Conservation (phyloP, 306 rosid genomes). For the Quillaja saponaria region DNA sequence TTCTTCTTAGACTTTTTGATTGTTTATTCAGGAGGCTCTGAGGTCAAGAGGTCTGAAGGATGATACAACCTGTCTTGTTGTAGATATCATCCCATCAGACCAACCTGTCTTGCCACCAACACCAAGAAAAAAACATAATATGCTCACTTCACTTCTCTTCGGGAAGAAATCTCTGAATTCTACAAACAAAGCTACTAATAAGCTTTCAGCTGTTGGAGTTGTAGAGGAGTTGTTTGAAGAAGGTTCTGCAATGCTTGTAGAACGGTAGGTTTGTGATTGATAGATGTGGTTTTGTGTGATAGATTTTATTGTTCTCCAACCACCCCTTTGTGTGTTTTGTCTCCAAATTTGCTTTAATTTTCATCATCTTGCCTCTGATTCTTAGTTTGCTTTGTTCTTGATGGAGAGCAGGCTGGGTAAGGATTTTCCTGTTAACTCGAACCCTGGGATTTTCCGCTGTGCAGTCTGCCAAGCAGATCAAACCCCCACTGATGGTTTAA, state of each 20-base stretch:
- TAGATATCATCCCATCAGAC: constrained; percentile 89
- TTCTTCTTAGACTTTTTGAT: constrained; percentile 11
- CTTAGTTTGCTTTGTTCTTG: constrained; percentile 19
- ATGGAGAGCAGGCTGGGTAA: constrained; percentile 78
- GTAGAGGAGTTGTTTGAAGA: constrained; percentile 99
- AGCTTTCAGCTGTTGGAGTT: constrained; percentile 89
- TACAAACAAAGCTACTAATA: constrained; percentile 64
- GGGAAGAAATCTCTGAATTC: constrained; percentile 77
- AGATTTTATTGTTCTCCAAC: not conserved
- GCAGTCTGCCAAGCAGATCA: constrained; percentile 97
- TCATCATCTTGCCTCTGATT: not conserved
- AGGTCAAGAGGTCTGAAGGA: constrained; percentile 98
- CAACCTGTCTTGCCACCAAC: constrained; percentile 67
- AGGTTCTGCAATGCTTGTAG: constrained; percentile 97
- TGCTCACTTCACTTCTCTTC: constrained; percentile 63
- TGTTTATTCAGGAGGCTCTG: constrained; percentile 71
- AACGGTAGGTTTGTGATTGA: constrained; percentile 49
- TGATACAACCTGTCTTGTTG: constrained; percentile 97
- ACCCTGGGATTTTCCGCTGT: constrained; percentile 80
- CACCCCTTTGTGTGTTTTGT: not conserved
- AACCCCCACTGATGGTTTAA: constrained; percentile 69
- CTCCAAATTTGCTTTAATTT: not conserved
- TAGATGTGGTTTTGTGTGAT: not conserved
- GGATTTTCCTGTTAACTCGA: constrained; percentile 60
- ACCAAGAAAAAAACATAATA: constrained; percentile 70